These are phyloP conservation scores for Quercus alba DNA, from an alignment of 306 rosid species.

Conservation along the genomic window DNA sequence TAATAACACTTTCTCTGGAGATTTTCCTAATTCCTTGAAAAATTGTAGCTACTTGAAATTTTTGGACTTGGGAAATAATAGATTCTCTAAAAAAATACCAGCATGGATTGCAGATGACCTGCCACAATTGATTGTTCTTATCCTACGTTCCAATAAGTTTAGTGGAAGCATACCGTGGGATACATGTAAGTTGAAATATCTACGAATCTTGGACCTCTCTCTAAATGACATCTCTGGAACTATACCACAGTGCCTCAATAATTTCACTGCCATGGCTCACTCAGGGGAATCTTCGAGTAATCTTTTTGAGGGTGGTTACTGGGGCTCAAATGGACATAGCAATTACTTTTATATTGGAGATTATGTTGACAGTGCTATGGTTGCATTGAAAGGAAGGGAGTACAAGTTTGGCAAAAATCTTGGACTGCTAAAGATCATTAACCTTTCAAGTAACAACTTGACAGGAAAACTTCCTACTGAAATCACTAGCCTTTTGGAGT, in stretches of 20 bases:
- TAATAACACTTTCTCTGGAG: not conserved
- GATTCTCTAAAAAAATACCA: conserved; percentile 21
- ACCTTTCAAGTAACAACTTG: not conserved
- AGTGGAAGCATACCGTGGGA: conserved; percentile 15
- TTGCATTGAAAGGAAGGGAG: not conserved
- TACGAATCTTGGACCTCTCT: conserved; percentile 15
- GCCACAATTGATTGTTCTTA: conserved; percentile 9
- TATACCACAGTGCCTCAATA: conserved; percentile 10
- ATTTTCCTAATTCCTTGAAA: not conserved
- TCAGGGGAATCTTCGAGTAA: no score
- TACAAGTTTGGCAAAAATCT: not conserved
- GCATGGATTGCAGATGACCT: conserved; percentile 6
- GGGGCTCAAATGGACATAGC: no score
- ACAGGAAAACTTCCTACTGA: no score
- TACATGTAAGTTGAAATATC: not conserved
- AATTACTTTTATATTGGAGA: no score
- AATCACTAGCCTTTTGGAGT: no score
- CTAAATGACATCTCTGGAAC: not conserved
- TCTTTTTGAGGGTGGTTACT: no score
- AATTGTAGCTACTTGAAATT: not conserved
- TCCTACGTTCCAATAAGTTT: conserved; percentile 3
- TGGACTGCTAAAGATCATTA: not conserved
- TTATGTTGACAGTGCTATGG: fast-evolving
- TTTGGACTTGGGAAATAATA: conserved; percentile 29
- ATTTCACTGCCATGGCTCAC: not conserved